Base-by-base conservation (phyloP, 306 rosid genomes). In the Prunus kanzakura region DNA sequence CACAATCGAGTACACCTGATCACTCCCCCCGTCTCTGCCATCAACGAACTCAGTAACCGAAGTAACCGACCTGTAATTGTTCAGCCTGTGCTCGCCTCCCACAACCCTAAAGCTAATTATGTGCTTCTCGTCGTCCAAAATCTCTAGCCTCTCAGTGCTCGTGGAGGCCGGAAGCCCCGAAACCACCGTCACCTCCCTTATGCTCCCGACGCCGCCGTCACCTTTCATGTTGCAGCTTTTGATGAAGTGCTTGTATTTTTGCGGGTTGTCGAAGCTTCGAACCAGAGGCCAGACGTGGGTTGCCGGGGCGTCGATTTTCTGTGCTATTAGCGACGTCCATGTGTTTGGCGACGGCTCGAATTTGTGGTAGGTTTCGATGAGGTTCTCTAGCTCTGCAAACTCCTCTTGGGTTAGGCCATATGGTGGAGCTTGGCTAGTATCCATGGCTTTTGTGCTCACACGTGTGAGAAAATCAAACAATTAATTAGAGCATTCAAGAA, bases 111-210 rank as follows among this genome's bases (percentile, higher is more conserved):
- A 95, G 80, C 99, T 92, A 1, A 92, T 64, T 2, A 95, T 66
- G 75, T 88, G 97, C 35, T 84, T 85, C 55, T 92, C 90, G 29
- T 95, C 99, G 72, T 95, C 99, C 70, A 92, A 27, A 12, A 95
- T 90, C 88, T 95, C 97, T 0, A 95, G 85, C 84, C 96, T 85
- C 82, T 95, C 99, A 13, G 94, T 93, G 82, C 97, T 90, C 0
- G 99, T 95, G 0, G 99, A 90, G 0, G 97, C 97, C 1, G 99
- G 99, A 0, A 95, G 83, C 2, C 97, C 99, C 1, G 99, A 95
- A 10, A 92, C 91, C 11, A 95, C 93, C 0, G 92, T 89, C 14
- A 95, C 92, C 64, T 95, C 97, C 35, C 99, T 63, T 32, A 91
- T 86, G 75, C 97, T 92, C 0, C 99, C 99, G 0, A 95, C 92